Evolutionary conservation across 192 early-diverging fungal genomes (phyloP).

Genomic region (Jimgerdemannia lactiflua): DNA sequence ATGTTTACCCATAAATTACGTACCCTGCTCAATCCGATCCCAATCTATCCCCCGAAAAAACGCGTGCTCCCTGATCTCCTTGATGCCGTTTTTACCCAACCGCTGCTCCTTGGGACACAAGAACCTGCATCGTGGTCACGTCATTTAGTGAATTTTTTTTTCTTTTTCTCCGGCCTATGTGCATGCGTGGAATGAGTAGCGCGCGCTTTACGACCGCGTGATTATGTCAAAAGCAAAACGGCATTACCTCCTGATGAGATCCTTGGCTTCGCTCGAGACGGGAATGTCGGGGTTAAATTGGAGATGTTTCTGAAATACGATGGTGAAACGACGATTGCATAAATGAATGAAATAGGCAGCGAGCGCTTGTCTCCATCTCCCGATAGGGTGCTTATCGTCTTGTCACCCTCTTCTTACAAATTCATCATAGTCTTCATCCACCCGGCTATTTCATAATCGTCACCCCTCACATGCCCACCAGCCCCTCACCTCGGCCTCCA

Average conservation of each 20-base stretch:
- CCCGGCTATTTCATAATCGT: no score
- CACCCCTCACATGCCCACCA: not conserved
- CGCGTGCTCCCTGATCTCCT: conserved; percentile 64
- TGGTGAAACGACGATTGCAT: no score
- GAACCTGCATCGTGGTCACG: conserved; percentile 38
- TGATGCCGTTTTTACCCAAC: conserved; percentile 56
- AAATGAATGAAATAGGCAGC: no score
- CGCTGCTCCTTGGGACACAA: conserved; percentile 70
- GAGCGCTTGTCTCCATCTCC: no score
- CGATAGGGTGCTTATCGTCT: no score
- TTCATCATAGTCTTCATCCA: no score
- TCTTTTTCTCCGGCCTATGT: no score
- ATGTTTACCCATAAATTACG: not conserved
- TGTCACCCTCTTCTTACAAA: no score
- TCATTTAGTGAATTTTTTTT: no score
- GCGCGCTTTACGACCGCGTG: not conserved
- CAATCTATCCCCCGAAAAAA: conserved; percentile 70
- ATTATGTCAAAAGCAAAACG: not conserved
- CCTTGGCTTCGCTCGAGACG: conserved; percentile 61
- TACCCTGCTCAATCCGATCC: conserved; percentile 48
- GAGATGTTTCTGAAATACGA: conserved; percentile 7
- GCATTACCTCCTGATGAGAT: conserved; percentile 58
- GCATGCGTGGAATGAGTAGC: no score
- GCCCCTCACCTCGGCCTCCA: conserved; percentile 67
- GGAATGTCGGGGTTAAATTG: conserved; percentile 33